Evolutionary conservation across 331 rosid genomes (phyloP).

Genomic region (Rosa hybrid): DNA sequence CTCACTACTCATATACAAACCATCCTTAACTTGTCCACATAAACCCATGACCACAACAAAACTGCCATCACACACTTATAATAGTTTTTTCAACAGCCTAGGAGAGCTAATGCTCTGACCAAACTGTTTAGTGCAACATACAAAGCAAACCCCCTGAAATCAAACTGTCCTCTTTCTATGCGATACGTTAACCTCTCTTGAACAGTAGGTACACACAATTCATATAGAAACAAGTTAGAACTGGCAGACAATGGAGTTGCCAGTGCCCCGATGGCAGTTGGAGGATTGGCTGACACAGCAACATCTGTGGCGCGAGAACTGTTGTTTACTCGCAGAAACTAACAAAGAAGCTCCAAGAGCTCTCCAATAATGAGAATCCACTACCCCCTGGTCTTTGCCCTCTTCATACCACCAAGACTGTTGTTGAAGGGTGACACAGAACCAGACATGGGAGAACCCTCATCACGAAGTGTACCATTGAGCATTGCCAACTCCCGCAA

Average conservation of each 20-base stretch:
- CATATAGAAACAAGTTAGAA: conserved; percentile 39
- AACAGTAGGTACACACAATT: conserved; percentile 37
- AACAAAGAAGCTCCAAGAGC: conserved; percentile 39
- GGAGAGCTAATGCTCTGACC: conserved; percentile 26
- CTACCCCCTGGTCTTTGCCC: conserved; percentile 75
- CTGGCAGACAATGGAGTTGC: conserved; percentile 34
- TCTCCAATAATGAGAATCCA: conserved; percentile 16
- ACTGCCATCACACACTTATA: conserved; percentile 24
- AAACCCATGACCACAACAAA: conserved; percentile 13
- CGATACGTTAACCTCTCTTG: conserved; percentile 19
- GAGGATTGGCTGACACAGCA: conserved; percentile 39
- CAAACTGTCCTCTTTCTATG: conserved; percentile 17
- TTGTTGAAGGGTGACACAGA: conserved; percentile 90
- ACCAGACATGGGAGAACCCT: conserved; percentile 96
- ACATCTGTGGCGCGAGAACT: conserved; percentile 27
- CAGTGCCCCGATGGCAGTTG: conserved; percentile 52
- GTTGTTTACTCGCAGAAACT: conserved; percentile 33
- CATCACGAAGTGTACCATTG: conserved; percentile 94
- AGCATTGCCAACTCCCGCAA: conserved; percentile 90
- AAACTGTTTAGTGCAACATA: conserved; percentile 19
- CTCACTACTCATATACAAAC: conserved; percentile 23
- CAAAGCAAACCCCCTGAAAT: conserved; percentile 26
- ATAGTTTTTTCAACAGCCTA: conserved; percentile 7
- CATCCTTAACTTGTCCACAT: conserved; percentile 16
- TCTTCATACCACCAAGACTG: conserved; percentile 99